Conservation (phyloP, 169 alveolate genomes). For the Plasmodium vinckei region DNA sequence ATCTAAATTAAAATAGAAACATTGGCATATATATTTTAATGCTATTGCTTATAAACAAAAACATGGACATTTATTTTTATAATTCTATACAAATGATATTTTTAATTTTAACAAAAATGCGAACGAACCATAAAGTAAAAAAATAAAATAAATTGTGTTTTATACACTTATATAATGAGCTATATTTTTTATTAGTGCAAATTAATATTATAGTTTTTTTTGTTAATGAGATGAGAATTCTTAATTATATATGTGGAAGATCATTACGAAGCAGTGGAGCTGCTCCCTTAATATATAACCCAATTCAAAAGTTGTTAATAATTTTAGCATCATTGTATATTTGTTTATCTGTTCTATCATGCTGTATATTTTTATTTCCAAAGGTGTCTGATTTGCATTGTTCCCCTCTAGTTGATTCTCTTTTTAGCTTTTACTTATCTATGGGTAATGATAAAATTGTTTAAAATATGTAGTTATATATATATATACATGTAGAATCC, state of each 20-base stretch:
- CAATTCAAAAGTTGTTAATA: slow-evolving; percentile 81
- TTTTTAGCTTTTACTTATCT: slow-evolving; percentile 79
- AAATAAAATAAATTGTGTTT: neutral
- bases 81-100: no score
- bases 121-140: no score
- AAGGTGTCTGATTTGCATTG: slow-evolving; percentile 82
- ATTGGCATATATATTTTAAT: no score
- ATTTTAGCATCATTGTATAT: slow-evolving; percentile 77
- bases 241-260: slow-evolving; percentile 79
- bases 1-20: no score
- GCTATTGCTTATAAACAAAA: no score
- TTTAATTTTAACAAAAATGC: no score
- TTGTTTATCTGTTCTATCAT: slow-evolving; percentile 74
- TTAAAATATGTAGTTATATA: slow-evolving; percentile 4
- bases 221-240: slow-evolving; percentile 56
- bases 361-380: slow-evolving; percentile 78
- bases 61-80: no score
- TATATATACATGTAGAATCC: slow-evolving; percentile 34
- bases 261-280: slow-evolving; percentile 77
- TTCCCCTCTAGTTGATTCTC: slow-evolving; percentile 76
- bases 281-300: slow-evolving; percentile 82
- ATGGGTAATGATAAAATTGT: slow-evolving; percentile 72
- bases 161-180: neutral
- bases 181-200: slow-evolving; percentile 4
- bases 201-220: neutral